Evolutionary conservation across 1,284 basidiomycete species (phyloP), one percentile per base, ranked within the genome.

Genomic region (Melampsora americana): DNA sequence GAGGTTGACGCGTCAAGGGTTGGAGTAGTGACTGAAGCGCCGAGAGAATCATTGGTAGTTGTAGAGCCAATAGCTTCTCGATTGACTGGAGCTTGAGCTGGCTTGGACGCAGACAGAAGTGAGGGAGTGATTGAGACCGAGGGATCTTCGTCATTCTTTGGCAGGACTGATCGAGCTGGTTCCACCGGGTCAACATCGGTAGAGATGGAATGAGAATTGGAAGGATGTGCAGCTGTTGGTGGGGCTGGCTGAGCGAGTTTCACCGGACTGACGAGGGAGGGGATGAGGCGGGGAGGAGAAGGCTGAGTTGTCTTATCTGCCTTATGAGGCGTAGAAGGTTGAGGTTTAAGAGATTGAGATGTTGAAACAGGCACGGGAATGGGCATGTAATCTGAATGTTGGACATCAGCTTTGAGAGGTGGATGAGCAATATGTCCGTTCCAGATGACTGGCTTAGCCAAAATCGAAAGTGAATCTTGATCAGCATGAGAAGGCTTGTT

Each of bases 71-170:
- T 35, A 30, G 35, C 11, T n/a, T 64, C n/a, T n/a, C 35, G 61
- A 18, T 32, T 35, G 61, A 32, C 61, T 20, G 28, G 32, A 64
- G 26, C 61, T 64, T 64, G 56, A 59, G 56, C 23, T 14, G 56
- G 61, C 30, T 35, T 35, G 26, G 26, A 64, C 3, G 23, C 61
- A 35, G 35, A 18, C 61, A n/a, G 61, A 42, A 18, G 7, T 1
- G 35, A 28, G 61, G 32, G 11, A 30, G 32, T 28, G 14, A 30
- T 20, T 64, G 61, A 35, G 53, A 56, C 53, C n/a, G 53, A 14
- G 7, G 53, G 2, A n/a, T 56, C 9, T 53, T 53, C 14, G 14
- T 48, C 53, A n/a, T n/a, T 1, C 53, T 23, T n/a, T 56, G 53
- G 53, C 20, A 9, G n/a, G 7, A 14, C 53, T 28, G 53, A 3